Evolutionary conservation across 2,329 filamentous ascomycete species (phyloP).

Genomic region (Diaporthe sp.): DNA sequence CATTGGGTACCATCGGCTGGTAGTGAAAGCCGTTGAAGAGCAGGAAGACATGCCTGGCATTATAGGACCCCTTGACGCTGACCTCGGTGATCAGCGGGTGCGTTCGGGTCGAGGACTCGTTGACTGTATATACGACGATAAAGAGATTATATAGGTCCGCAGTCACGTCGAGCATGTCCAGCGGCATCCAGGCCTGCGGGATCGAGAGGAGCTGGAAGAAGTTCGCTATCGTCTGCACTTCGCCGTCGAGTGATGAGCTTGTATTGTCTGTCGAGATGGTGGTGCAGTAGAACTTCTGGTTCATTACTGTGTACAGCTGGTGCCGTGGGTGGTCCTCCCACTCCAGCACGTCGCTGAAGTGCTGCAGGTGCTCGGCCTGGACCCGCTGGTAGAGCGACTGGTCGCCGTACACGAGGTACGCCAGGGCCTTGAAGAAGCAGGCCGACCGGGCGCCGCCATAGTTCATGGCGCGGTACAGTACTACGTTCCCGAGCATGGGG

Average conservation of each 20-base stretch:
- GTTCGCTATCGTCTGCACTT: slow-evolving; percentile 43
- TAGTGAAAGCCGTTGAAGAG: slow-evolving; percentile 48
- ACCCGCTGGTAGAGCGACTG: slow-evolving; percentile 47
- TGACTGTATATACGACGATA: slow-evolving; percentile 50
- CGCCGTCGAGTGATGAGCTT: neutral
- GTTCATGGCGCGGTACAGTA: slow-evolving; percentile 49
- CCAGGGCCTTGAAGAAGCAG: slow-evolving; percentile 53
- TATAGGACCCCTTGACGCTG: slow-evolving; percentile 50
- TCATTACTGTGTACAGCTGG: slow-evolving; percentile 46
- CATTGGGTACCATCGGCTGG: slow-evolving; percentile 52
- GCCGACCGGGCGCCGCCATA: slow-evolving; percentile 41
- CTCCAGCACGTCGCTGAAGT: slow-evolving; percentile 47
- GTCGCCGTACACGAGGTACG: slow-evolving; percentile 49
- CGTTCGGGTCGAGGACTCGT: neutral
- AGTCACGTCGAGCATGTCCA: slow-evolving; percentile 50
- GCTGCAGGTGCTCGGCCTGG: slow-evolving; percentile 53
- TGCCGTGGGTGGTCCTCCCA: slow-evolving; percentile 47
- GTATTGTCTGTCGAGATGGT: neutral
- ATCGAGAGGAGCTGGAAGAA: slow-evolving; percentile 51
- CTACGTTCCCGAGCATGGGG: slow-evolving; percentile 52
- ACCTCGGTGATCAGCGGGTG: slow-evolving; percentile 46
- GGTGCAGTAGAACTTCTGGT: slow-evolving; percentile 44
- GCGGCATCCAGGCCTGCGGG: slow-evolving; percentile 49
- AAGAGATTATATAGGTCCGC: slow-evolving; percentile 53
- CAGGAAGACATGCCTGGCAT: slow-evolving; percentile 52